Base-by-base conservation (phyloP, 2,329 filamentous ascomycete species). In the Apiospora phragmitis region DNA sequence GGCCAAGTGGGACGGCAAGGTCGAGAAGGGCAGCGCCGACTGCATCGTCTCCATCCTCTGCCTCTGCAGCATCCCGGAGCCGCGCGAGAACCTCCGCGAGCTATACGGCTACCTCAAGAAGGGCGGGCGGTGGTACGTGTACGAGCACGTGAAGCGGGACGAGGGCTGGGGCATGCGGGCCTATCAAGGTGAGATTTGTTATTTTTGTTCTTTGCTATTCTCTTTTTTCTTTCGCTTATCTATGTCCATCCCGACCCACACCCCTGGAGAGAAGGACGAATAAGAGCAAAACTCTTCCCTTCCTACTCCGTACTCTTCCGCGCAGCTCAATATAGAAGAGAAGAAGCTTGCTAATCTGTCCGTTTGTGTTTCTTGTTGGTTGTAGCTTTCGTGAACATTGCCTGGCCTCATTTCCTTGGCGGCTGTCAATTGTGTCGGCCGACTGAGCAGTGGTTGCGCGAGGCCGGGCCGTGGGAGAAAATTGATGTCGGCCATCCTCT, bases 31-130 rank as follows among this genome's bases (percentile, higher is more conserved):
- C 26, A 87, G 83, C 67, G 83, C 89, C 24, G 88, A 90, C 74
- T 88, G 86, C 77, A 87, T 92, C 70, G 87, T 92, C 65, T 87
- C 88, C 2, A 80, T 91, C 35, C 81, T 91, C 69, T 90, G 89
- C 69, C 82, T 92, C 42, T 92, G 90, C 82, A 88, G 87, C 74
- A 90, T 92, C 68, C 90, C 90, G 0, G 85, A 89, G 3, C 89
- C 88, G 4, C 81, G 87, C 75, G 80, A 81, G 73, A 88, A 90
- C 71, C 85, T 90, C 71, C 79, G 79, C 70, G 84, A 86, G 72
- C 78, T 92, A 41, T 91, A 90, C 77, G 79, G 82, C 42, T 85
- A 87, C 68, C 81, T 92, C 71, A 90, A 89, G 79, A 86, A 87
- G 6, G 90, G 90, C 6, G 90, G 90, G 0, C 81, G 86, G 47